Percentiles rank a stretch among this genome's conserved stretches.
Evolutionary conservation across 176 grass and related monocot species (phyloP).

Genomic region (Avena atlantica): DNA sequence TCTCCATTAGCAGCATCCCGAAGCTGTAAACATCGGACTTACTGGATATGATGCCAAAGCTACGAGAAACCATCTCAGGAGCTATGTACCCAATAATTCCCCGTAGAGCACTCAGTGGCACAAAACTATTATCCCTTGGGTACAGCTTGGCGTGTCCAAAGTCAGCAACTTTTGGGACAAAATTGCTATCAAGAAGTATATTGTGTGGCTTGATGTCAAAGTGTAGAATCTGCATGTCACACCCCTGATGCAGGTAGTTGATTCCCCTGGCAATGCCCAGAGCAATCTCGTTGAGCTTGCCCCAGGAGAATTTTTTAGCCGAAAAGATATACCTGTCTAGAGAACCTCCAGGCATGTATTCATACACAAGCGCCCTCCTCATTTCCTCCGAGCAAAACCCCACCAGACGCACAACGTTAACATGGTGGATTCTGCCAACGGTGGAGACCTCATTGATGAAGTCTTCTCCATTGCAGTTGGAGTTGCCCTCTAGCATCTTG

Average conservation of each 20-base stretch:
- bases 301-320: not conserved
- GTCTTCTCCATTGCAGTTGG: constrained; percentile 49
- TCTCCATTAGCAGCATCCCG: not conserved
- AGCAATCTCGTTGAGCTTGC: not conserved
- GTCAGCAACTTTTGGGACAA: not conserved
- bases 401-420: constrained; percentile 36
- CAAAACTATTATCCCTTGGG: not conserved
- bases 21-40: not conserved
- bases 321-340: constrained; percentile 18
- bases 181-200: not conserved
- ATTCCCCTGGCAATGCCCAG: not conserved
- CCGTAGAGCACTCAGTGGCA: not conserved
- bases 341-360: constrained; percentile 1
- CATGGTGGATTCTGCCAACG: constrained; percentile 55
- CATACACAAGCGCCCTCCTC: not conserved
- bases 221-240: not conserved
- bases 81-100: constrained; percentile 7
- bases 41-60: not conserved
- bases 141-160: not conserved
- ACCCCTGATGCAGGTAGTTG: not conserved
- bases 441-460: constrained; percentile 63
- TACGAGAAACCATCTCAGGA: not conserved
- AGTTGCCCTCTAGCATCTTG: constrained; percentile 32
- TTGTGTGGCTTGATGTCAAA: not conserved
- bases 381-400: constrained; percentile 55